A percentile compares a stretch with the other conserved stretches of the same genome.
These are phyloP conservation scores for Nigrospora sphaerica DNA, from an alignment of 2,329 filamentous ascomycete genomes.

Conservation along the genomic window DNA sequence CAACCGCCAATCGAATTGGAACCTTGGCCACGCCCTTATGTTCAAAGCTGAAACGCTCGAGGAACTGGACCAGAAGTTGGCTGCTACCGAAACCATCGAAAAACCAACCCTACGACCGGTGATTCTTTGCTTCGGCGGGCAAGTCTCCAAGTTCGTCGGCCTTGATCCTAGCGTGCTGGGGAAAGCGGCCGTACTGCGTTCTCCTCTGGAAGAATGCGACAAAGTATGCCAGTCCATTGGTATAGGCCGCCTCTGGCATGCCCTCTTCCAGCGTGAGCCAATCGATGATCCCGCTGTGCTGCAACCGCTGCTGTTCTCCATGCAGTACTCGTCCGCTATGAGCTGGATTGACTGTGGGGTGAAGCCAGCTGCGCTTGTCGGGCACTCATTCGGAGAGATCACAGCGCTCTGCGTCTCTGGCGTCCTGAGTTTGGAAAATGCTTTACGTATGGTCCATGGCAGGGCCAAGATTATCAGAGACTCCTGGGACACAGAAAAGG, in stretches of 20 bases:
- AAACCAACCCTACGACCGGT: conserved; percentile 15
- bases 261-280: conserved; percentile 19
- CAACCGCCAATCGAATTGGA: conserved; percentile 19
- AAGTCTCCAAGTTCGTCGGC: conserved; percentile 20
- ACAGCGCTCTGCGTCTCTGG: conserved; percentile 29
- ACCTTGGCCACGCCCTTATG: conserved; percentile 11
- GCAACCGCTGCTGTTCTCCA: conserved; percentile 30
- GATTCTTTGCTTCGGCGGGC: conserved; percentile 28
- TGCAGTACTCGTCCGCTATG: conserved; percentile 28
- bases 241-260: conserved; percentile 18
- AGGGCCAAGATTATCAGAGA: conserved; percentile 23
- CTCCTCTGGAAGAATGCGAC: conserved; percentile 15
- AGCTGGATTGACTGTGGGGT: conserved; percentile 30
- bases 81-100: conserved; percentile 3
- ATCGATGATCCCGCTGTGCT: conserved; percentile 19
- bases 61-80: conserved; percentile 16
- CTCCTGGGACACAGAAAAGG: conserved; percentile 25
- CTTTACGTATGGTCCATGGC: conserved; percentile 18
- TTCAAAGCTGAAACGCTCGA: conserved; percentile 17
- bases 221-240: conserved; percentile 7
- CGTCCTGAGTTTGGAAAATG: conserved; percentile 19
- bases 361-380: conserved; percentile 19
- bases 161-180: conserved; percentile 23
- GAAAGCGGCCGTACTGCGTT: conserved; percentile 10
- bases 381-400: conserved; percentile 35